A percentile compares a stretch with the other conserved stretches of the same genome.
These are phyloP conservation scores for Hypomyces rosellus DNA, from an alignment of 2,329 filamentous ascomycete genomes.

Conservation along the genomic window DNA sequence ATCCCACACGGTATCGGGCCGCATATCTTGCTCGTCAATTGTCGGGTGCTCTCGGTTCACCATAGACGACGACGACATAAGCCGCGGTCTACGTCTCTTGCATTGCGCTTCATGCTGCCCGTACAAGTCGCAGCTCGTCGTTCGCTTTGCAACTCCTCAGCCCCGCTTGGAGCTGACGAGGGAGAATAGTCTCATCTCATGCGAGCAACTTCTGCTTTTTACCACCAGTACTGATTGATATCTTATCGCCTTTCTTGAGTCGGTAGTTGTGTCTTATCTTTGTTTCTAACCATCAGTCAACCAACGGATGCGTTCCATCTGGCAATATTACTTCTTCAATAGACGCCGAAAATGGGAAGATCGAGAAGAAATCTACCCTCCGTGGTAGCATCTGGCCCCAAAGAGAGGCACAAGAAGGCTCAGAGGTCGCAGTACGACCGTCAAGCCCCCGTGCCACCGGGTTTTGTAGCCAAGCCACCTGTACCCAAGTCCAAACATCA, in stretches of 20 bases:
- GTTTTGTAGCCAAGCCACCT: conserved; percentile 32
- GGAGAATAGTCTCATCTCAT: not conserved
- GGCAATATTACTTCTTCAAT: conserved; percentile 1
- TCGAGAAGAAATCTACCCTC: conserved; percentile 28
- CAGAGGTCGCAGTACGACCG: conserved; percentile 28
- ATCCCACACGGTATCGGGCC: conserved; percentile 2
- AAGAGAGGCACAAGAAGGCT: conserved; percentile 30
- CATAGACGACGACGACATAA: no score
- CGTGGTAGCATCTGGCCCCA: conserved; percentile 26
- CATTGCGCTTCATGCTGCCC: no score
- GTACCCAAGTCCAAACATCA: conserved; percentile 49
- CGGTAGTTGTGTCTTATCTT: conserved; percentile 1
- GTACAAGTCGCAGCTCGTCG: not conserved
- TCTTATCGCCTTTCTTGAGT: not conserved
- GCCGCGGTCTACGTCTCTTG: no score
- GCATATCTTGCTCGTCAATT: not conserved
- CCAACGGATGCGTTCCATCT: conserved; percentile 2
- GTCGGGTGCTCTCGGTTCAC: no score
- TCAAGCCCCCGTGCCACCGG: conserved; percentile 27
- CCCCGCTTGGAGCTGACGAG: not conserved
- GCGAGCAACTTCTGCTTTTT: not conserved
- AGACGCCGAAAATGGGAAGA: conserved; percentile 27
- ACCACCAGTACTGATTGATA: not conserved
- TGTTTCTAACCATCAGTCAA: not conserved
- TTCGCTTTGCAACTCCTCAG: not conserved